These are phyloP conservation scores for Zelopaecilomyces penicillatus DNA, from an alignment of 2,329 filamentous ascomycete genomes.

Conservation along the genomic window DNA sequence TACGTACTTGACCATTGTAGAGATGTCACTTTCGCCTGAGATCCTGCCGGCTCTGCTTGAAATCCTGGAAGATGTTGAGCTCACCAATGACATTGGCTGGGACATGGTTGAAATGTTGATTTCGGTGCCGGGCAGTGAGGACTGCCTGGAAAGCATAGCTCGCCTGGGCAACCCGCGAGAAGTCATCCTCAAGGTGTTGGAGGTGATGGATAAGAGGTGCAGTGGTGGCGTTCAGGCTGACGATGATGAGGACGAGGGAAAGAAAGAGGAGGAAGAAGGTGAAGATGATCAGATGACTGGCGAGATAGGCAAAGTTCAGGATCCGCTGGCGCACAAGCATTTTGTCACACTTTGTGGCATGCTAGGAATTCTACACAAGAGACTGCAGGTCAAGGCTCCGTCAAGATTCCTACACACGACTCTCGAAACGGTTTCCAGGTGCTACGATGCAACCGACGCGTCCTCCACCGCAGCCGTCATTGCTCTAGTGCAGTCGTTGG, in stretches of 20 bases:
- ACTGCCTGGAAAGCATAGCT: slow-evolving; percentile 66
- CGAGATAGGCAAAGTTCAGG: not conserved
- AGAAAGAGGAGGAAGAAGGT: slow-evolving; percentile 1
- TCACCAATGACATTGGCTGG: slow-evolving; percentile 76
- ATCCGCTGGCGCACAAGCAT: slow-evolving; percentile 26
- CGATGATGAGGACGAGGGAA: not conserved
- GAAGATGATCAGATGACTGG: slow-evolving; percentile 3
- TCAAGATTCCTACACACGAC: slow-evolving; percentile 71
- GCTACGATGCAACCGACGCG: slow-evolving; percentile 55
- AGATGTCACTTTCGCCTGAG: slow-evolving; percentile 60
- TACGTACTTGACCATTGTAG: slow-evolving; percentile 71
- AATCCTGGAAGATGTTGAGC: slow-evolving; percentile 56
- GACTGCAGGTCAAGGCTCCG: slow-evolving; percentile 69
- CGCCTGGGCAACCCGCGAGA: slow-evolving; percentile 72
- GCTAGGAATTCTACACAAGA: slow-evolving; percentile 62
- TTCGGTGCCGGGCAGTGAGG: slow-evolving; percentile 56
- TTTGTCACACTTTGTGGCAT: slow-evolving; percentile 65
- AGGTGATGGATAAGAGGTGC: slow-evolving; percentile 50
- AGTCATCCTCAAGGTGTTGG: slow-evolving; percentile 72
- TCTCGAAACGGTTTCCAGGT: slow-evolving; percentile 61
- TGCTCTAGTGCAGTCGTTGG: slow-evolving; percentile 61
- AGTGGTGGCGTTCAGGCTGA: slow-evolving; percentile 20
- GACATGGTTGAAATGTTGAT: slow-evolving; percentile 71
- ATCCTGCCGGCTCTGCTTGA: slow-evolving; percentile 60
- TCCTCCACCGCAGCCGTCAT: slow-evolving; percentile 64